Evolutionary conservation across 108 stramenopile species (phyloP).

Genomic region (Aurantiochytrium sp.): DNA sequence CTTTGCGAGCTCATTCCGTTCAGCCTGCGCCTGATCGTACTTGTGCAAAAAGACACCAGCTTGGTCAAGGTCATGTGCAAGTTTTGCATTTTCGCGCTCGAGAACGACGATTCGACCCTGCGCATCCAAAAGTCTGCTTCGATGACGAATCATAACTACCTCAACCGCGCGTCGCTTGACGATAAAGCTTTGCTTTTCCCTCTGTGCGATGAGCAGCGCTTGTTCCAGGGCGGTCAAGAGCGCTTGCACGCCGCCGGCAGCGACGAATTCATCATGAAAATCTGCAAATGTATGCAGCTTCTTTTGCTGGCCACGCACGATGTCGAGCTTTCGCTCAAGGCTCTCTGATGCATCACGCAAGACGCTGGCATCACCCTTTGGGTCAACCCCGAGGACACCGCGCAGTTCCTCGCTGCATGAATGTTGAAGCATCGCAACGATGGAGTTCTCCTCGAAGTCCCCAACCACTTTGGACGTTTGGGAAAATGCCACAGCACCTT

Average conservation of each 20-base stretch:
- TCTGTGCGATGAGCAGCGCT: background rate
- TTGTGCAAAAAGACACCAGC: background rate
- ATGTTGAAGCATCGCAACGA: background rate
- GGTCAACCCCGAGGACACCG: background rate
- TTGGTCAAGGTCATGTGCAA: background rate
- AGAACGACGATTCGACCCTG: background rate
- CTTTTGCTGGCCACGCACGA: background rate
- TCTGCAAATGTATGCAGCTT: background rate
- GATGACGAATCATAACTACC: background rate
- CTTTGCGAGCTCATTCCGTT: background rate
- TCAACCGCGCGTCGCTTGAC: background rate
- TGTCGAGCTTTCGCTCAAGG: background rate
- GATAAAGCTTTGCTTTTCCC: background rate
- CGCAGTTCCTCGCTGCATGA: background rate
- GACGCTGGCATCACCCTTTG: background rate
- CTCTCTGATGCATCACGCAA: background rate
- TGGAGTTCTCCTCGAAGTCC: background rate
- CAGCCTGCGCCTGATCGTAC: background rate
- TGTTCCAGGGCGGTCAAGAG: background rate
- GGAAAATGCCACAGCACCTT: background rate
- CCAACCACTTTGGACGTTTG: background rate
- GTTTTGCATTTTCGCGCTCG: background rate
- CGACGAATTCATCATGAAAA: background rate
- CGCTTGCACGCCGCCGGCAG: background rate
- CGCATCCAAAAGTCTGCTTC: background rate